These are phyloP conservation scores for Chrysanthemum seticuspe DNA, from an alignment of 129 eudicot genomes.

Conservation along the genomic window DNA sequence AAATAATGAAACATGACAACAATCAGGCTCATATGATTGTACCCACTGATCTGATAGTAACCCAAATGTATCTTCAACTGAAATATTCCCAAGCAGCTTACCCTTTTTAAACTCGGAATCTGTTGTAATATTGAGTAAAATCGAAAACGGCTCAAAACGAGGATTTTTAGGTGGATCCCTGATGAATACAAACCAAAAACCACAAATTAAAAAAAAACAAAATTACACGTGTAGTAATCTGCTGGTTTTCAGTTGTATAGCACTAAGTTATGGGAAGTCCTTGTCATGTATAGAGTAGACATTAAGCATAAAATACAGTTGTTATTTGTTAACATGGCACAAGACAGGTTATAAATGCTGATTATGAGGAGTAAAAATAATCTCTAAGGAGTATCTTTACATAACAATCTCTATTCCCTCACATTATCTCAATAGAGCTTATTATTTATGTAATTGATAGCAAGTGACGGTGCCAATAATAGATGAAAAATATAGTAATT, in stretches of 20 bases:
- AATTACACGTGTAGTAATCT: not conserved
- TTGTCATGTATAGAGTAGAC: too few relatives aligned
- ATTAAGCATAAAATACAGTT: too few relatives aligned
- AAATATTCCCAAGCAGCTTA: not conserved
- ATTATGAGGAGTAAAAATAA: not conserved
- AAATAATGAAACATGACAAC: not conserved
- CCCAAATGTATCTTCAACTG: not conserved
- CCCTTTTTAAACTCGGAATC: not conserved
- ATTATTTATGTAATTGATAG: not conserved
- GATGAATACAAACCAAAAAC: not conserved
- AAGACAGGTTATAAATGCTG: not conserved
- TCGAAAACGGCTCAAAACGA: not conserved
- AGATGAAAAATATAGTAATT: not conserved
- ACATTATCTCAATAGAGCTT: not conserved
- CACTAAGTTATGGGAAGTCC: not conserved
- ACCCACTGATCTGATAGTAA: not conserved
- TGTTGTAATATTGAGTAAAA: not conserved
- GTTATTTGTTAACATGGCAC: not conserved
- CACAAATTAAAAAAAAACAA: not conserved
- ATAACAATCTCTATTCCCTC: not conserved
- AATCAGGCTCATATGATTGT: not conserved
- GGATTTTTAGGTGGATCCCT: not conserved
- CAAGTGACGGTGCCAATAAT: not conserved
- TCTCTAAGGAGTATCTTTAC: too few relatives aligned
- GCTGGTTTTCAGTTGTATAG: not conserved